Percentiles rank a stretch among this genome's conserved stretches.
Evolutionary conservation across 2,329 filamentous ascomycete species (phyloP).

Genomic region (Chrysosporium keratinophilum): DNA sequence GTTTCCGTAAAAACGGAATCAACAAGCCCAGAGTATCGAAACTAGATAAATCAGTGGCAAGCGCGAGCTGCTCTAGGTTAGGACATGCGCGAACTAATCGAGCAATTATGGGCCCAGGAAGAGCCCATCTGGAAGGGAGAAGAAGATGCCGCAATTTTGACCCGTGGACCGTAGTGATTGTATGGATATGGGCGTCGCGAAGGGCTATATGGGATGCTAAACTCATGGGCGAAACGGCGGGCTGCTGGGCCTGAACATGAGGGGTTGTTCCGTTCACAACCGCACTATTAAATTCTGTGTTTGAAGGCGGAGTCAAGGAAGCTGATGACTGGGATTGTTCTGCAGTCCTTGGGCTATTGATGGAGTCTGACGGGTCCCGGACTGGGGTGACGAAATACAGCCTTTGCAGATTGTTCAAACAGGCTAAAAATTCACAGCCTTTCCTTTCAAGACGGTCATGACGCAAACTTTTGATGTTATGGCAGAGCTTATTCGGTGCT

Average conservation of each 20-base stretch:
- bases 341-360: constrained; percentile 23
- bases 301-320: constrained; percentile 10
- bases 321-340: constrained; percentile 9
- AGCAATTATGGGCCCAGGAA: constrained; percentile 41
- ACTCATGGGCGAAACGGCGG: background rate
- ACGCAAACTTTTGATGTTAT: constrained; percentile 40
- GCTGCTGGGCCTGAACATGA: background rate
- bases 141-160: constrained; percentile 46
- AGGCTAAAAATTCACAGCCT: constrained; percentile 35
- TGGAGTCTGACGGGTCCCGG: constrained; percentile 22
- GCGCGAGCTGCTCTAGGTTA: constrained; percentile 49
- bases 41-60: constrained; percentile 38
- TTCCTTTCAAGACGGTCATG: constrained; percentile 41
- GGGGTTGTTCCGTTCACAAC: constrained; percentile 14
- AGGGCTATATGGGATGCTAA: constrained; percentile 23
- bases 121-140: constrained; percentile 46
- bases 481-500: constrained; percentile 22
- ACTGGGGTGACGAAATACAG: constrained; percentile 43
- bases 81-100: constrained; percentile 46
- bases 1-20: constrained; percentile 33
- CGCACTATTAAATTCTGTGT: background rate
- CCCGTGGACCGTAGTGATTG: constrained; percentile 43
- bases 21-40: constrained; percentile 32
- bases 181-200: constrained; percentile 34
- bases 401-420: constrained; percentile 39